Evolutionary conservation across 2,329 filamentous ascomycete genomes (phyloP).

Genomic region (Huntiella abstrusa): DNA sequence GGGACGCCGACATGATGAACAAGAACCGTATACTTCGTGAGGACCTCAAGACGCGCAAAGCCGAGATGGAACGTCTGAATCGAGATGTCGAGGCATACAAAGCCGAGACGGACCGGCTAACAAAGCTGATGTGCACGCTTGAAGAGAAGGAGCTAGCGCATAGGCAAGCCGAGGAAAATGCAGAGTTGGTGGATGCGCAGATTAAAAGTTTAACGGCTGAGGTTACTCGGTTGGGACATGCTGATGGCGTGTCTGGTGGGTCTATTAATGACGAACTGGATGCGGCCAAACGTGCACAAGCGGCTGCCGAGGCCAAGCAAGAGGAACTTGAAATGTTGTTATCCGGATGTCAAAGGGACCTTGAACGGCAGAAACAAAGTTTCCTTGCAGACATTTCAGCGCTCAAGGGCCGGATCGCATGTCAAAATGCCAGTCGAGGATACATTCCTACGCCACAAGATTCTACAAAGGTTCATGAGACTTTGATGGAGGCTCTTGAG

Average conservation of each 20-base stretch:
- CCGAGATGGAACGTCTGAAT: conserved; percentile 36
- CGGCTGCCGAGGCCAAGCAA: conserved; percentile 37
- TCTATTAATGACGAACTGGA: conserved; percentile 43
- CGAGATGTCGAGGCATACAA: conserved; percentile 38
- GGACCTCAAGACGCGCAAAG: conserved; percentile 46
- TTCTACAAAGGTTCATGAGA: background rate
- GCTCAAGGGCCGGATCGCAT: conserved; percentile 22
- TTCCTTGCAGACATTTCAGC: conserved; percentile 30
- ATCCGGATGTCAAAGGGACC: conserved; percentile 28
- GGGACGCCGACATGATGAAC: conserved; percentile 50
- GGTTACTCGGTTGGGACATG: conserved; percentile 38
- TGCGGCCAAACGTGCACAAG: conserved; percentile 35
- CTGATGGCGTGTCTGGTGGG: conserved; percentile 41
- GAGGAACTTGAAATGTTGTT: conserved; percentile 41
- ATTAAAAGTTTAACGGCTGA: conserved; percentile 39
- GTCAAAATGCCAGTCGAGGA: conserved; percentile 18
- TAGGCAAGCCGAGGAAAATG: conserved; percentile 43
- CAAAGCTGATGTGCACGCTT: conserved; percentile 44
- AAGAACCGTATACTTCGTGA: conserved; percentile 50
- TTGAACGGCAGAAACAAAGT: conserved; percentile 22
- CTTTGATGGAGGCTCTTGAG: conserved; percentile 20
- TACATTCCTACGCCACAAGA: background rate
- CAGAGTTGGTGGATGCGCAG: conserved; percentile 42
- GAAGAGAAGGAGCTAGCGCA: conserved; percentile 49
- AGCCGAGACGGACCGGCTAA: conserved; percentile 44